phyloP scores from a whole-genome alignment of 495 filamentous ascomycete species.

The Amorphotheca resinae region DNA sequence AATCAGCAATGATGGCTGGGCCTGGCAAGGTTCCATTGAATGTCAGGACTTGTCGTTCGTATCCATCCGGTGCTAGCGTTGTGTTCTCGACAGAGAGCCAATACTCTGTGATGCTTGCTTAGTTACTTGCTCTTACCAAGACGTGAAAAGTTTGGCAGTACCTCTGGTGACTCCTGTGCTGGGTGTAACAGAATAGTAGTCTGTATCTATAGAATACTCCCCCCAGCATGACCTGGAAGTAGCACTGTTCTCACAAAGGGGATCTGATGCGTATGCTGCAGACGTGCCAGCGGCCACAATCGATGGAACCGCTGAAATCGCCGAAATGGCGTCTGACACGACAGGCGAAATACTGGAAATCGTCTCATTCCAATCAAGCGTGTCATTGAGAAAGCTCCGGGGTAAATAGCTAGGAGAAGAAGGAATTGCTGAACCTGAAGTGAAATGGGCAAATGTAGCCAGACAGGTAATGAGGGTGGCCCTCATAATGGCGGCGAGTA shows the following conservation, averaged over 20 bases:
- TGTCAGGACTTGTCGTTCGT: slow-evolving; percentile 26
- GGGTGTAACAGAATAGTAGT: slow-evolving; percentile 36
- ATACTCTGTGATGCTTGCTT: slow-evolving; percentile 19
- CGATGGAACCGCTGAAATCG: too few relatives aligned
- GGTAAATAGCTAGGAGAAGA: slow-evolving; percentile 4
- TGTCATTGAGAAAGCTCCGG: slow-evolving; percentile 4
- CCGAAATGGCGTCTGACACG: too few relatives aligned
- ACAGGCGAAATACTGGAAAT: too few relatives aligned
- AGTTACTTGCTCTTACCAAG: background rate
- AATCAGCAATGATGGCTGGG: slow-evolving; percentile 25
- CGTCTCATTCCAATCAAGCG: too few relatives aligned
- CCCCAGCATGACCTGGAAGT: slow-evolving; percentile 30
- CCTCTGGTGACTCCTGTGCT: slow-evolving; percentile 33
- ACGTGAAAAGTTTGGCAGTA: slow-evolving; percentile 1
- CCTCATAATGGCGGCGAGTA: slow-evolving; percentile 12
- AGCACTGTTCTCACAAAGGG: slow-evolving; percentile 26
- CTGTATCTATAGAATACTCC: slow-evolving; percentile 40
- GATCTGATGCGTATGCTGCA: background rate
- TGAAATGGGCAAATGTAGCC: slow-evolving; percentile 1
- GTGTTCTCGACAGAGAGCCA: slow-evolving; percentile 32
- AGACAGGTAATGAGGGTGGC: slow-evolving; percentile 2
- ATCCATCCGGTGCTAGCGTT: slow-evolving; percentile 37
- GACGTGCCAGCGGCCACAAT: too few relatives aligned
- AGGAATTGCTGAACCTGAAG: slow-evolving; percentile 11
- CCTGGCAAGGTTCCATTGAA: slow-evolving; percentile 36